phyloP scores from a whole-genome alignment of 2,329 filamentous ascomycete genomes.

The Juglanconis sp. region DNA sequence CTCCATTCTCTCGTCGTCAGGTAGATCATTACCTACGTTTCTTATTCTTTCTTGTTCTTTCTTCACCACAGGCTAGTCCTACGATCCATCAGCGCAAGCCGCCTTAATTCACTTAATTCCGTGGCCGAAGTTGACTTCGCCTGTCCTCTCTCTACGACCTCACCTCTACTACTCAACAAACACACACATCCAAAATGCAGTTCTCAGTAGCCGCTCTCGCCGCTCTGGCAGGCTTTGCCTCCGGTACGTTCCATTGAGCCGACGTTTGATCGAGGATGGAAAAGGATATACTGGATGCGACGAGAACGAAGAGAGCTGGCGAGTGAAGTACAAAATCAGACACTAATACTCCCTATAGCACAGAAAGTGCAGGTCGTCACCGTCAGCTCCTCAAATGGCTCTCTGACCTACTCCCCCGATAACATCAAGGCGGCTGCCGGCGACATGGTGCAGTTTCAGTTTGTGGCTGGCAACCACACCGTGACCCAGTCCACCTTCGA shows the following conservation, averaged over 20 bases:
- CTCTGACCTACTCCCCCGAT: slow-evolving; percentile 63
- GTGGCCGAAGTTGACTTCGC: slow-evolving; percentile 15
- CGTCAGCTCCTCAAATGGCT: slow-evolving; percentile 44
- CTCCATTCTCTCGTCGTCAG: slow-evolving; percentile 17
- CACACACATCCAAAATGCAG: slow-evolving; percentile 45
- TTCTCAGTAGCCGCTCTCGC: slow-evolving; percentile 45
- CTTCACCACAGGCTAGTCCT: slow-evolving; percentile 45
- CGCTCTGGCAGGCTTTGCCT: slow-evolving; percentile 45
- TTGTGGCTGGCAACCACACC: slow-evolving; percentile 69
- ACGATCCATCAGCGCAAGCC: slow-evolving; percentile 41
- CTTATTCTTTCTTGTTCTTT: slow-evolving; percentile 27
- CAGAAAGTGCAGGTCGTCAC: slow-evolving; percentile 57
- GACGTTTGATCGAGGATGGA: background rate
- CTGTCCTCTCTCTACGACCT: slow-evolving; percentile 8
- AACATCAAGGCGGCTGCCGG: slow-evolving; percentile 62
- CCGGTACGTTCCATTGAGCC: slow-evolving; percentile 33
- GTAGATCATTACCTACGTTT: slow-evolving; percentile 17
- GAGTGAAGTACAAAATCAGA: background rate
- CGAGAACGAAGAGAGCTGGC: background rate
- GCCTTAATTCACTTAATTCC: slow-evolving; percentile 29
- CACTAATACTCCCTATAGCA: slow-evolving; percentile 18
- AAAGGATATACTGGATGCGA: background rate
- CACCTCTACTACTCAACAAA: slow-evolving; percentile 15
- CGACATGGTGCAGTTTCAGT: slow-evolving; percentile 65
- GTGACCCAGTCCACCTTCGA: slow-evolving; percentile 76